Evolutionary conservation across 2,329 filamentous ascomycete species (phyloP).

Genomic region (Neofusicoccum kwambonambiense): DNA sequence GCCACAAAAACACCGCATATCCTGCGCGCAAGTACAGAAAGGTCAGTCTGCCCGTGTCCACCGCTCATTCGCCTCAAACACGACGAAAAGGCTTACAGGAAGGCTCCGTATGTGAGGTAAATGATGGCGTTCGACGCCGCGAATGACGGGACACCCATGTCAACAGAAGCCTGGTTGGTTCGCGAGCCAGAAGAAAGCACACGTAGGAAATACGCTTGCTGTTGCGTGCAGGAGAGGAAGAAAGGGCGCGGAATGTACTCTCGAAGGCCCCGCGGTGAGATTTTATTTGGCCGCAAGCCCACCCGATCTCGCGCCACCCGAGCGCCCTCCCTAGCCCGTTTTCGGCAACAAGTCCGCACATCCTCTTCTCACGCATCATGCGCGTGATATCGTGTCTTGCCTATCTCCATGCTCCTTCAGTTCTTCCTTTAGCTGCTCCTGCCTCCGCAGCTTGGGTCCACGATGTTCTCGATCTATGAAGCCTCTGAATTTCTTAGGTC

Average conservation of each 20-base stretch:
- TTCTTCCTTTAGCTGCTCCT: neutral
- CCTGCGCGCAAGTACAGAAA: constrained; percentile 42
- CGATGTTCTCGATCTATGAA: too few species aligned
- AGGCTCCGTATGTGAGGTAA: constrained; percentile 74
- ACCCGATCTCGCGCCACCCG: constrained; percentile 14
- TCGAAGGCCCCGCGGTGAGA: neutral
- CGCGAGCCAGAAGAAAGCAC: neutral
- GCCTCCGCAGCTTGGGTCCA: neutral
- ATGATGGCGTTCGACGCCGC: constrained; percentile 80
- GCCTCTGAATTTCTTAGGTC: too few species aligned
- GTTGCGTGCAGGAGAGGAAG: neutral
- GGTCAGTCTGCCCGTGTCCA: constrained; percentile 17
- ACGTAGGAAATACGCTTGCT: neutral
- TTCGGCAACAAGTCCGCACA: constrained; percentile 7
- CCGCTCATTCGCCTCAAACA: neutral
- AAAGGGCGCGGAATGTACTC: neutral
- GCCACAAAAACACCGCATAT: constrained; percentile 61
- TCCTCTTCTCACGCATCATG: neutral
- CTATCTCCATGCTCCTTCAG: neutral
- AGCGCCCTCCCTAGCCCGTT: constrained; percentile 9
- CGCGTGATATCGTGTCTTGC: constrained; percentile 5
- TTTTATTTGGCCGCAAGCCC: constrained; percentile 10
- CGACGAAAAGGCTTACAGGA: constrained; percentile 59
- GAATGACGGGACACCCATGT: constrained; percentile 73
- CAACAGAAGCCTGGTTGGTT: neutral